Evolutionary conservation across 331 rosid species (phyloP).

Genomic region (Ulmus americana): DNA sequence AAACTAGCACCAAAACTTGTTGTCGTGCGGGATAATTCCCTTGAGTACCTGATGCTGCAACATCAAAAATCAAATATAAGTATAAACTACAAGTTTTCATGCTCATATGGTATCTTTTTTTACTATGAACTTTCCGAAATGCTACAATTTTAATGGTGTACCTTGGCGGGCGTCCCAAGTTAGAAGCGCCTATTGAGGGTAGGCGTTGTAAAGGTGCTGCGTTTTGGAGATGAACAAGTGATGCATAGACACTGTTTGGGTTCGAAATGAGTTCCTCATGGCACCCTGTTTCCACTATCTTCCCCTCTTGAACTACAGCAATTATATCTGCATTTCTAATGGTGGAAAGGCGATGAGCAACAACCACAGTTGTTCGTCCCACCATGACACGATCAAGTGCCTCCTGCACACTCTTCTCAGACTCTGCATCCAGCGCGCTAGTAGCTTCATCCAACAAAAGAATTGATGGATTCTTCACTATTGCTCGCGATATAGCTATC

Average conservation of each 20-base stretch:
- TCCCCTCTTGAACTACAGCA: slow-evolving; percentile 81
- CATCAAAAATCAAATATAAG: not conserved
- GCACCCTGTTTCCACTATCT: slow-evolving; percentile 82
- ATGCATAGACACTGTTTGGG: slow-evolving; percentile 63
- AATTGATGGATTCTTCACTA: slow-evolving; percentile 81
- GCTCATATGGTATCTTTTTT: not conserved
- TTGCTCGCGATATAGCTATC: slow-evolving; percentile 87
- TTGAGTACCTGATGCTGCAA: slow-evolving; percentile 55
- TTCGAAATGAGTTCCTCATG: slow-evolving; percentile 79
- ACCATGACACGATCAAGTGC: slow-evolving; percentile 97
- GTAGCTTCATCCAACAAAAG: slow-evolving; percentile 90
- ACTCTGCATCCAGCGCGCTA: slow-evolving; percentile 87
- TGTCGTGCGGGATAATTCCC: slow-evolving; percentile 62
- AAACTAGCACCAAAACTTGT: slow-evolving; percentile 78
- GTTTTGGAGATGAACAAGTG: slow-evolving; percentile 74
- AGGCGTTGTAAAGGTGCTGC: slow-evolving; percentile 49
- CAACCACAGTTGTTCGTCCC: slow-evolving; percentile 81
- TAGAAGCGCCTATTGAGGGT: slow-evolving; percentile 44
- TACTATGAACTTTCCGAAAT: not conserved
- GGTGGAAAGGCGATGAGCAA: slow-evolving; percentile 96
- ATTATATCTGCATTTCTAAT: slow-evolving; percentile 80
- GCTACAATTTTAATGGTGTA: slow-evolving; percentile 24
- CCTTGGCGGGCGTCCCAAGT: slow-evolving; percentile 60
- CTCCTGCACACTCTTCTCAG: slow-evolving; percentile 95
- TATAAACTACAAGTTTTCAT: not conserved